Evolutionary conservation across 257 asterid genomes (phyloP), one percentile per base, ranked within the genome.

Genomic region (Capsicum baccatum): DNA sequence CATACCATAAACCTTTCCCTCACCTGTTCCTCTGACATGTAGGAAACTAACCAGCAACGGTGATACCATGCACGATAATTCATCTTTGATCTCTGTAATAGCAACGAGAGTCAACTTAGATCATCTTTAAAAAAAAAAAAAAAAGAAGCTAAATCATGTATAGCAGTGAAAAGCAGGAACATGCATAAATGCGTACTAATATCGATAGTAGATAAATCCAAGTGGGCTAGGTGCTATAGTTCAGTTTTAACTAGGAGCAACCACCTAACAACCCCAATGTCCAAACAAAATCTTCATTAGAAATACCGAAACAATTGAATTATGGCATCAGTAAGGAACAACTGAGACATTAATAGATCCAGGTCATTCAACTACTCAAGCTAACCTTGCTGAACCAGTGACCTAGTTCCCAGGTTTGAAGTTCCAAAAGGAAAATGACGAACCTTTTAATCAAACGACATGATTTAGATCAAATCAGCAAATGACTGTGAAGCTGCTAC

Each of bases 51-150:
- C 99, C 99, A 97, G 91, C 94, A 94, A 56, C 95, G 94, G 88
- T 97, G 97, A 90, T 90, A 93, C 99, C 99, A 95, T 88, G 98
- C 99, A 83, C 97, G 99, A 85, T 94, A 95, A 60, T 97, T 97
- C 99, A 97, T 97, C 88, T 97, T 97, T 62, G 94, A 95, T 57
- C 87, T 92, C 98, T 97, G 91, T 85, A 88, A 83, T 83, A 83
- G 66, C 47, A 83, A 87, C 69, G 9, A 52, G 81, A 26, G 81
- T 12, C 81, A 26, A 52, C 60, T 76, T 76, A 52, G 63, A 76
- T 52, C 64, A 21, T 42, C 79, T 42, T 5, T 0, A 21, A 17
- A 44, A 5, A 62, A 19, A 69, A 16, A 1, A 39, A 26, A 26
- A 26, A 1, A 26, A 26, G 0, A 39, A 8, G 19, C 12, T 39